Conservation (phyloP, 2,329 filamentous ascomycete genomes). For the Emergomyces pasteurianus region DNA sequence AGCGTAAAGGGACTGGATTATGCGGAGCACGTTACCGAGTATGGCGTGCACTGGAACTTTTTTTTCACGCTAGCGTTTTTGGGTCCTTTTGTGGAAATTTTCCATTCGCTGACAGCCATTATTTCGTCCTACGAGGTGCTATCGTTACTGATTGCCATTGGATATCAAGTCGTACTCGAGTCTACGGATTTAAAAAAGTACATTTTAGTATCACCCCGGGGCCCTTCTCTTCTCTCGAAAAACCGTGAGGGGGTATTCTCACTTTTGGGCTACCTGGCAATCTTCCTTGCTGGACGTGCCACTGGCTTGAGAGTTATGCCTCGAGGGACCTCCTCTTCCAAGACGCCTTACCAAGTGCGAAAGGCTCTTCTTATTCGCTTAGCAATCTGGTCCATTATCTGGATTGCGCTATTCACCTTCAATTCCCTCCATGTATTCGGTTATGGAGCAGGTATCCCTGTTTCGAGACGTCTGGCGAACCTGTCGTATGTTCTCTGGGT, state of each 20-base stretch:
- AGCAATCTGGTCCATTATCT: constrained; percentile 51
- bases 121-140: constrained; percentile 68
- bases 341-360: constrained; percentile 30
- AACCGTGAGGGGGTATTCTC: constrained; percentile 96
- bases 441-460: constrained; percentile 49
- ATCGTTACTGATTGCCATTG: constrained; percentile 53
- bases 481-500: constrained; percentile 91
- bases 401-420: constrained; percentile 58
- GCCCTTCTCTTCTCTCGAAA: constrained; percentile 63
- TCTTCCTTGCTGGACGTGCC: constrained; percentile 82
- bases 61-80: constrained; percentile 91
- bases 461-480: constrained; percentile 85
- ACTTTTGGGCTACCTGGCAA: constrained; percentile 84
- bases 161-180: constrained; percentile 67
- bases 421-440: constrained; percentile 59
- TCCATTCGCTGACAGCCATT: constrained; percentile 57
- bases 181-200: constrained; percentile 67
- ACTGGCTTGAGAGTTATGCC: constrained; percentile 71
- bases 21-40: constrained; percentile 92
- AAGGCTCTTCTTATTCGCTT: constrained; percentile 54
- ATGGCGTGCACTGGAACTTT: constrained; percentile 99
- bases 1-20: constrained; percentile 93
- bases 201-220: constrained; percentile 68
- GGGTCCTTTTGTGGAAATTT: constrained; percentile 76
- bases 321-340: constrained; percentile 37